Evolutionary conservation across 345 rosid genomes (phyloP).

Genomic region (Citrus hindsii): DNA sequence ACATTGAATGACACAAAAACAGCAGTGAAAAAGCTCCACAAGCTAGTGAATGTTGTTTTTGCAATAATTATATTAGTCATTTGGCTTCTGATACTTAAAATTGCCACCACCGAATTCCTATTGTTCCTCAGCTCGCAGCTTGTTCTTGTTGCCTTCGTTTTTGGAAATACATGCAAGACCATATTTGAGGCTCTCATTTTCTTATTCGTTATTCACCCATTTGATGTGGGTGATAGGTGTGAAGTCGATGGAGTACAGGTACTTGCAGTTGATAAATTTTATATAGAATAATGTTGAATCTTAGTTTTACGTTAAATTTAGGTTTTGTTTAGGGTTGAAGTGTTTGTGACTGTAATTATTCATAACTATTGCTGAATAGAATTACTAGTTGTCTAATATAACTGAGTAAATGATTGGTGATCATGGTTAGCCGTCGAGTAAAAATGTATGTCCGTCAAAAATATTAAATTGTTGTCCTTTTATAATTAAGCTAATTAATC

Average conservation of each 20-base stretch:
- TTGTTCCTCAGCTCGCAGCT: constrained; percentile 71
- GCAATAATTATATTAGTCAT: constrained; percentile 43
- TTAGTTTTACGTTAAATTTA: too few species aligned
- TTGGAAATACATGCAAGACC: constrained; percentile 89
- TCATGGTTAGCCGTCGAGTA: too few species aligned
- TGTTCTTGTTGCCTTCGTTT: constrained; percentile 73
- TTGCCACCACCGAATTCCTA: constrained; percentile 67
- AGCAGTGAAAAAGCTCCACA: constrained; percentile 86
- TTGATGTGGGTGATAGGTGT: constrained; percentile 93
- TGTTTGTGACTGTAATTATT: too few species aligned
- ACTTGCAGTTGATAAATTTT: not conserved
- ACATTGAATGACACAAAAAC: constrained; percentile 91
- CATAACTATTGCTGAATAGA: too few species aligned
- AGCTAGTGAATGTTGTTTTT: constrained; percentile 54
- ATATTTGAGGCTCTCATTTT: constrained; percentile 83
- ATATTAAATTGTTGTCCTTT: too few species aligned
- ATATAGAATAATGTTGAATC: too few species aligned
- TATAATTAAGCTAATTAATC: too few species aligned
- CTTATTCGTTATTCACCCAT: constrained; percentile 91
- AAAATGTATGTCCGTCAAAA: too few species aligned
- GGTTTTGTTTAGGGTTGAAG: too few species aligned
- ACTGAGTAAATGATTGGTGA: too few species aligned
- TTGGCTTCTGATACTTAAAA: constrained; percentile 69
- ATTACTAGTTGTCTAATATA: too few species aligned
- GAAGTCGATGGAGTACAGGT: constrained; percentile 88